Evolutionary conservation across 208 protist species (phyloP).

Genomic region (Acanthamoeba royreba): DNA sequence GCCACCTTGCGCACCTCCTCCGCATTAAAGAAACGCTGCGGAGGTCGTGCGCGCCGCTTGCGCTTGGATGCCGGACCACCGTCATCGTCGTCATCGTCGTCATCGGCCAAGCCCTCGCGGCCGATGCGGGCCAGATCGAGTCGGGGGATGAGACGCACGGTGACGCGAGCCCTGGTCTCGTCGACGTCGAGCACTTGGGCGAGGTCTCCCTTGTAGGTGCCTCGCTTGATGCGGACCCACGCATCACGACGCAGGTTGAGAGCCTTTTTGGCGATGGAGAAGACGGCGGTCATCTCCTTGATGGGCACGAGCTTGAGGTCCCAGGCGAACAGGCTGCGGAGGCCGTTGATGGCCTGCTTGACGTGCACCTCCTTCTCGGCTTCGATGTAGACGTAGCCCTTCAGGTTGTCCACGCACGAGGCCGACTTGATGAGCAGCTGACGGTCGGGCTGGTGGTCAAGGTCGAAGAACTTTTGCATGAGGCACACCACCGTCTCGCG

Average conservation of each 20-base stretch:
- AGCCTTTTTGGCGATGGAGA: constrained; percentile 22
- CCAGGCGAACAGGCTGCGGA: constrained; percentile 34
- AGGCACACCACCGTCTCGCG: constrained; percentile 4
- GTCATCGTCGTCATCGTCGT: too few species aligned
- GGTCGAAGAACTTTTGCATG: constrained; percentile 67
- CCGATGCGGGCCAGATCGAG: too few species aligned
- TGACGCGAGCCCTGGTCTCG: background rate
- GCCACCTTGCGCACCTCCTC: too few species aligned
- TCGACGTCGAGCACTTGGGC: constrained; percentile 67
- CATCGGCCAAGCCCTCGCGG: too few species aligned
- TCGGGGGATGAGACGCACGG: constrained; percentile 68
- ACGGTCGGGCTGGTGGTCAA: background rate
- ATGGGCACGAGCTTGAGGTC: constrained; percentile 63
- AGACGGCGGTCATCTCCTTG: constrained; percentile 68
- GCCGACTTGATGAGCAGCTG: constrained; percentile 62
- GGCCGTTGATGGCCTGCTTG: constrained; percentile 64
- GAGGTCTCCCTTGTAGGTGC: constrained; percentile 79
- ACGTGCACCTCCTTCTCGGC: constrained; percentile 63
- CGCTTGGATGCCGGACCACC: too few species aligned
- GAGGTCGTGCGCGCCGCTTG: too few species aligned
- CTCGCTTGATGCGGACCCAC: constrained; percentile 75
- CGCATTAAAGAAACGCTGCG: too few species aligned
- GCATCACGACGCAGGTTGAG: constrained; percentile 35
- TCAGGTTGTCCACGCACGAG: constrained; percentile 56
- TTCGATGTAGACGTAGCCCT: constrained; percentile 75